Conservation (phyloP, 805 yeast genomes). For the Pichia cabralensis region DNA sequence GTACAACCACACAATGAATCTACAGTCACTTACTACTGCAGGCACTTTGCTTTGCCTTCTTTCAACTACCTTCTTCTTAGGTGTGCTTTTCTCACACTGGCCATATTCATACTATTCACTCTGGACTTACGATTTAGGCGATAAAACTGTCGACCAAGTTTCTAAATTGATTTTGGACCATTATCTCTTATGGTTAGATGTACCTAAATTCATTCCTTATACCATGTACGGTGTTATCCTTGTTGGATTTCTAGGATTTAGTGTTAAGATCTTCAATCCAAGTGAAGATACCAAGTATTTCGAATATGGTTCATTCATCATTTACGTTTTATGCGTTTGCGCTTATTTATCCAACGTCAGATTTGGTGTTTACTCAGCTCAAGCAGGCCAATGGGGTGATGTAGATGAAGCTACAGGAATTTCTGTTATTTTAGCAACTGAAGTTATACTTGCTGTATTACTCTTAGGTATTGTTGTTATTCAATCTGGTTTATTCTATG, state of each 20-base stretch:
- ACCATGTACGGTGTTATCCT: conserved; percentile 51
- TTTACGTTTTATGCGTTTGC: conserved; percentile 61
- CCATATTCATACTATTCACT: conserved; percentile 74
- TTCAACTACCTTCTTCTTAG: conserved; percentile 67
- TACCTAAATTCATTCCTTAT: conserved; percentile 50
- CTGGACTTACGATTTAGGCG: conserved; percentile 47
- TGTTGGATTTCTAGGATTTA: conserved; percentile 62
- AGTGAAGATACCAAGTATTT: conserved; percentile 72
- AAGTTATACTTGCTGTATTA: conserved; percentile 61
- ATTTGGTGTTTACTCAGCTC: conserved; percentile 63
- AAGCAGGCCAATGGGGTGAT: conserved; percentile 84
- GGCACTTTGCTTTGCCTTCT: conserved; percentile 20
- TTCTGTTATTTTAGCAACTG: conserved; percentile 86
- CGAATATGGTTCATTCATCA: conserved; percentile 80
- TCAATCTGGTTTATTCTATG: conserved; percentile 86
- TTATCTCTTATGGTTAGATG: conserved; percentile 61
- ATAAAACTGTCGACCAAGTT: conserved; percentile 38
- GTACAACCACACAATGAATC: conserved; percentile 12
- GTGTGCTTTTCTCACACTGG: conserved; percentile 67
- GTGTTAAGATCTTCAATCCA: conserved; percentile 81
- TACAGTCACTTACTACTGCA: conserved; percentile 27
- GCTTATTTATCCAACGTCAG: conserved; percentile 81
- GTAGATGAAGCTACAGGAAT: conserved; percentile 79
- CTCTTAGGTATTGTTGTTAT: conserved; percentile 72
- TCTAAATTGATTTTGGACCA: conserved; percentile 46